A percentile compares a stretch with the other conserved stretches of the same genome.
Evolutionary conservation across 805 yeast genomes (phyloP).

Genomic region (Kodamaea laetipori): DNA sequence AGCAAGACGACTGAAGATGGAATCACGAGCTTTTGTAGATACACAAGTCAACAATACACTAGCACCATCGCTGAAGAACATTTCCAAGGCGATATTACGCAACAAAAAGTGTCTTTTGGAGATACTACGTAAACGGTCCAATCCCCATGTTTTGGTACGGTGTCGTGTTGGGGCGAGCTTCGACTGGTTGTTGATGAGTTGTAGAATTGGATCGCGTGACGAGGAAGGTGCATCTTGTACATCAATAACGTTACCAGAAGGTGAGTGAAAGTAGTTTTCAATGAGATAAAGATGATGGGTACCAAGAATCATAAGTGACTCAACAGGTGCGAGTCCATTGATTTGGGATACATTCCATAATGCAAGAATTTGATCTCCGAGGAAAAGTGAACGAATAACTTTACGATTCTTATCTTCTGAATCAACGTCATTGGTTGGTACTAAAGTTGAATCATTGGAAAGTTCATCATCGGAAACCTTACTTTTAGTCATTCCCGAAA

Average conservation of each 20-base stretch:
- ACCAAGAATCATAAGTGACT: slow-evolving; percentile 75
- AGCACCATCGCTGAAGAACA: slow-evolving; percentile 73
- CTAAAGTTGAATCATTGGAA: background rate
- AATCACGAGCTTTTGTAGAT: slow-evolving; percentile 55
- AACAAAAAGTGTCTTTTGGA: slow-evolving; percentile 75
- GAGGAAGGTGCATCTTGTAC: slow-evolving; percentile 63
- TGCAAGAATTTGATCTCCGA: slow-evolving; percentile 70
- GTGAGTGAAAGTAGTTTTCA: slow-evolving; percentile 64
- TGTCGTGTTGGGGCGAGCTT: slow-evolving; percentile 32
- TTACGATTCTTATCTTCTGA: slow-evolving; percentile 71
- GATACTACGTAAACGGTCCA: slow-evolving; percentile 59
- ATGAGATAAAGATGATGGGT: slow-evolving; percentile 63
- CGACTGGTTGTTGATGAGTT: slow-evolving; percentile 57
- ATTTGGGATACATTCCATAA: slow-evolving; percentile 77
- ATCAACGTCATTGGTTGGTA: background rate
- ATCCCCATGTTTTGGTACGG: slow-evolving; percentile 58
- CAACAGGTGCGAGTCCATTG: slow-evolving; percentile 73
- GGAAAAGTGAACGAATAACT: slow-evolving; percentile 65
- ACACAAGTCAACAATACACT: slow-evolving; percentile 68
- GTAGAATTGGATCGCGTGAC: slow-evolving; percentile 68
- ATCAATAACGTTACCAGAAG: slow-evolving; percentile 57
- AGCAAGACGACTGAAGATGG: slow-evolving; percentile 51
- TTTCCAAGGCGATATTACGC: slow-evolving; percentile 78
- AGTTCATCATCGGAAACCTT: too few species aligned
- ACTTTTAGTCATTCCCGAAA: background rate